Conservation (phyloP, 805 yeast species). For the Ogataea neopini region DNA sequence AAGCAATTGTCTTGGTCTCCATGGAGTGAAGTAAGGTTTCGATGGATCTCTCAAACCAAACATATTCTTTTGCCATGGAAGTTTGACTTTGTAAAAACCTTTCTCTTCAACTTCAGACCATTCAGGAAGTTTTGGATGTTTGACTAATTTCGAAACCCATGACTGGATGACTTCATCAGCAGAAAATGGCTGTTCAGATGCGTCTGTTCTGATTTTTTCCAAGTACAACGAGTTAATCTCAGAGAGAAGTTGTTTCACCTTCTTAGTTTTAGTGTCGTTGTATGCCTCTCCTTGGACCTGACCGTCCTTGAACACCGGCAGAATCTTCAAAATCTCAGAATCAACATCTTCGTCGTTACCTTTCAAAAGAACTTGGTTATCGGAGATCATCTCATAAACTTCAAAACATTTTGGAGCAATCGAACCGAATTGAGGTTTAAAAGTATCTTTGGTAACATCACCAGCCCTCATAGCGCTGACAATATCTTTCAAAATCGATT, state of each 20-base stretch:
- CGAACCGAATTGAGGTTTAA: conserved; percentile 40
- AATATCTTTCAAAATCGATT: conserved; percentile 46
- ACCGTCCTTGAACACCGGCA: conserved; percentile 34
- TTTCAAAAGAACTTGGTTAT: conserved; percentile 26
- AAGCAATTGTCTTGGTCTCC: conserved; percentile 92
- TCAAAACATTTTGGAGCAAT: conserved; percentile 35
- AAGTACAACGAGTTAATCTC: conserved; percentile 36
- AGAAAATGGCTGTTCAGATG: conserved; percentile 26
- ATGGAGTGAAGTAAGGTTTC: conserved; percentile 92
- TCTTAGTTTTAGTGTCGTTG: conserved; percentile 33
- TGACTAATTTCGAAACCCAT: conserved; percentile 51
- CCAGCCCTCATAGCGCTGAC: conserved; percentile 32
- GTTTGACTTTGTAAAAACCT: conserved; percentile 43
- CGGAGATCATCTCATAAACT: conserved; percentile 35
- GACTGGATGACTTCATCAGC: conserved; percentile 32
- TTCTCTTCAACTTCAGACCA: conserved; percentile 35
- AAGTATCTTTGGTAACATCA: conserved; percentile 32
- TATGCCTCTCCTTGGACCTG: conserved; percentile 30
- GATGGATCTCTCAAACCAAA: conserved; percentile 78
- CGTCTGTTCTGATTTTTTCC: conserved; percentile 34
- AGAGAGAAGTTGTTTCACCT: conserved; percentile 34
- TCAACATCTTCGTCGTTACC: conserved; percentile 41
- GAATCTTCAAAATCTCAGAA: conserved; percentile 49
- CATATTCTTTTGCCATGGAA: conserved; percentile 82
- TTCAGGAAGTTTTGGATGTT: conserved; percentile 43